Conservation (phyloP, 78 protist species). For the Cavenderia fasciculata region DNA sequence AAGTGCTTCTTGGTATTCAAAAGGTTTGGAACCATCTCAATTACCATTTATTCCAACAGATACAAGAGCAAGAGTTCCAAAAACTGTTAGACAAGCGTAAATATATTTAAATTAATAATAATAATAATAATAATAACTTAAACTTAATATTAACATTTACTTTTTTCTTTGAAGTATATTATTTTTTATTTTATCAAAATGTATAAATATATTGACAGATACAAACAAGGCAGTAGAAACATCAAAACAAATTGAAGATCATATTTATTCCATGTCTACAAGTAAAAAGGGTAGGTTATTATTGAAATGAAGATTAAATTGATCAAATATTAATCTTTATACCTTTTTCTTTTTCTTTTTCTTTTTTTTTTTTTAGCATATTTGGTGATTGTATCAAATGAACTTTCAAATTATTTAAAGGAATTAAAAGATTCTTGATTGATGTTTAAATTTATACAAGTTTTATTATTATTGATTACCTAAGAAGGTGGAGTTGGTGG, state of each 20-base stretch:
- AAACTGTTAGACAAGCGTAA: background rate
- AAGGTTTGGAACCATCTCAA: background rate
- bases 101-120: background rate
- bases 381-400: background rate
- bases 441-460: background rate
- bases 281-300: slow-evolving; percentile 5
- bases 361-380: background rate
- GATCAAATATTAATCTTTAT: background rate
- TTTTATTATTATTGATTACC: background rate
- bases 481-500: background rate
- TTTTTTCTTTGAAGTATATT: background rate
- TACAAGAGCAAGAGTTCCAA: background rate
- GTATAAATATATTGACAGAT: background rate
- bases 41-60: background rate
- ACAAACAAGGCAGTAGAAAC: background rate
- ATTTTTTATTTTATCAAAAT: slow-evolving; percentile 4
- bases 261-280: background rate
- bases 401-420: background rate
- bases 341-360: background rate
- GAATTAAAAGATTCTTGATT: no score
- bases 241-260: background rate
- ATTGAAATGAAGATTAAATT: background rate
- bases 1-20: background rate
- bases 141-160: background rate
- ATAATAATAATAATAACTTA: background rate